Evolutionary conservation across 2,329 filamentous ascomycete genomes (phyloP).

Genomic region (Phaeosphaeriaceae sp.): DNA sequence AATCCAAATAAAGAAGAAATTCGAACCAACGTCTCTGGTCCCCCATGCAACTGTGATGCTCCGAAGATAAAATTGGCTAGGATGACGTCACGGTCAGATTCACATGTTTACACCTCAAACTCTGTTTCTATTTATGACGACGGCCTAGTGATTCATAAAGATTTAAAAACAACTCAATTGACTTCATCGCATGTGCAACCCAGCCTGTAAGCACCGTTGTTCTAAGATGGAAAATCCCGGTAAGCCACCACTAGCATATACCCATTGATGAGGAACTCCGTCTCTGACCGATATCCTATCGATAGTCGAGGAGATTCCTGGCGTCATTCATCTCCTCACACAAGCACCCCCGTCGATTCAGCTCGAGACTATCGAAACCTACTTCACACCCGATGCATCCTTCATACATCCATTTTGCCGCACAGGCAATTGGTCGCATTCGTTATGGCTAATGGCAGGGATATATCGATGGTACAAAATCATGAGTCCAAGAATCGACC

Average conservation of each 20-base stretch:
- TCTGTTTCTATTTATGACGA: too few relatives aligned
- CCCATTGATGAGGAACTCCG: not conserved
- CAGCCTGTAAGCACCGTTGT: too few relatives aligned
- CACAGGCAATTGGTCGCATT: constrained; percentile 66
- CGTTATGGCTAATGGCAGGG: constrained; percentile 68
- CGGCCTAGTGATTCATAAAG: too few relatives aligned
- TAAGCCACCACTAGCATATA: constrained; percentile 5
- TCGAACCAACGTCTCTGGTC: too few relatives aligned
- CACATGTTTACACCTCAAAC: constrained; percentile 6
- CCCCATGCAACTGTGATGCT: too few relatives aligned
- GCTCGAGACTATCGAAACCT: constrained; percentile 68
- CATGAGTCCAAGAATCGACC: constrained; percentile 73
- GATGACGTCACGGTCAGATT: constrained; percentile 17
- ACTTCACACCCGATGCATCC: constrained; percentile 73
- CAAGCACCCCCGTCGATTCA: constrained; percentile 72
- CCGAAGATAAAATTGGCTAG: not conserved
- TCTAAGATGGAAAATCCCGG: constrained; percentile 39
- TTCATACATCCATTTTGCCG: constrained; percentile 82
- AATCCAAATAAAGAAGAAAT: not conserved
- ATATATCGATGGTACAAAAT: constrained; percentile 81
- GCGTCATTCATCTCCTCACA: constrained; percentile 71
- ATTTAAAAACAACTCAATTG: too few relatives aligned
- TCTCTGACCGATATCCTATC: not conserved
- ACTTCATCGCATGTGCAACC: too few relatives aligned
- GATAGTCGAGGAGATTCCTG: constrained; percentile 64